Evolutionary conservation across 2,329 filamentous ascomycete species (phyloP).

Genomic region (Aspergillus japonicus): DNA sequence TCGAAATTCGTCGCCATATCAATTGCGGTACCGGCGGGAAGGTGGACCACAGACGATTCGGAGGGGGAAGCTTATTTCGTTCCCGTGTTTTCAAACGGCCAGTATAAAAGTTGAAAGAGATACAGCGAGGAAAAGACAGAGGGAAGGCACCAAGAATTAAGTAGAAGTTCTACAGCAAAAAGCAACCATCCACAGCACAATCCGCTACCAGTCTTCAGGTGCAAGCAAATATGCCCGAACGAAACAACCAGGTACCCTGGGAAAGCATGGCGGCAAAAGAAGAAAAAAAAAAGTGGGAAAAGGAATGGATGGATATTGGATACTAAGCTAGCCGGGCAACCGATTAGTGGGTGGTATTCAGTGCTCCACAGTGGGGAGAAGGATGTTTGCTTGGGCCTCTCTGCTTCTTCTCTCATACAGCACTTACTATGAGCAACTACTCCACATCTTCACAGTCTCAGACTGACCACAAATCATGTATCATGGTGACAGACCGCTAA

Average conservation of each 20-base stretch:
- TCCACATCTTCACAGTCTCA: background rate
- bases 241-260: background rate
- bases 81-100: background rate
- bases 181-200: background rate
- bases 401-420: background rate
- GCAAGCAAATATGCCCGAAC: background rate
- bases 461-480: background rate
- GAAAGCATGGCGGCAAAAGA: background rate
- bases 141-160: background rate
- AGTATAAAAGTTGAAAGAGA: background rate
- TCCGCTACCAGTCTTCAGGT: background rate
- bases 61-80: background rate
- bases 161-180: background rate
- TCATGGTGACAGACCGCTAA: background rate
- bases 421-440: background rate
- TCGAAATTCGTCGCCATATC: constrained; percentile 25
- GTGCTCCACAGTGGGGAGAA: background rate
- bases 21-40: constrained; percentile 13
- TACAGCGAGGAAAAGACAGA: background rate
- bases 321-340: background rate
- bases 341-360: background rate
- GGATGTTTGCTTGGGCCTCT: background rate
- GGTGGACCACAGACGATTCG: background rate
- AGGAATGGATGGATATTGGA: background rate
- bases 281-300: background rate